Evolutionary conservation across 2,329 filamentous ascomycete species (phyloP).

Genomic region (Verticillium albo-atrum): DNA sequence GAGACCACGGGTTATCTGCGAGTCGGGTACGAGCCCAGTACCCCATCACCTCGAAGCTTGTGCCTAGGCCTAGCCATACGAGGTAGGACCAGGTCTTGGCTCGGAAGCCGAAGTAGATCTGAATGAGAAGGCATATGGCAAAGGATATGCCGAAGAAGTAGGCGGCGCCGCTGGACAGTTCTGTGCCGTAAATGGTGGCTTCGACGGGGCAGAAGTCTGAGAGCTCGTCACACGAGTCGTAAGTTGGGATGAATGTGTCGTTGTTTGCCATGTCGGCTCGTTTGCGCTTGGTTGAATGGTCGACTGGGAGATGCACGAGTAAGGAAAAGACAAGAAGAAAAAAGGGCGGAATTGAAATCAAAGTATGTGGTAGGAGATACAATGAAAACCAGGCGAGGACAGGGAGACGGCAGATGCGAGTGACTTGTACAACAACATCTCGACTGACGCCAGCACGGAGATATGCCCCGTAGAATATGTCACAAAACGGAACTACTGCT

Average conservation of each 20-base stretch:
- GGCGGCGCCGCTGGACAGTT: not conserved
- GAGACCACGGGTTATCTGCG: conserved; percentile 31
- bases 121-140: conserved; percentile 38
- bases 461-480: no score
- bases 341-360: no score
- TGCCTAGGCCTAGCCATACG: conserved; percentile 1
- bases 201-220: not conserved
- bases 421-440: no score
- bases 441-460: no score
- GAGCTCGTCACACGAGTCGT: not conserved
- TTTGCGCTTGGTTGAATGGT: no score
- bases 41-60: not conserved
- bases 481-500: no score
- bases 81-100: conserved; percentile 1
- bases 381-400: no score
- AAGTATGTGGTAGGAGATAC: no score
- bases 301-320: no score
- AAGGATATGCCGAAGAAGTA: not conserved
- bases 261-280: not conserved
- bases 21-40: not conserved
- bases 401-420: no score
- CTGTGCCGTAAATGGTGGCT: not conserved
- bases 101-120: not conserved
- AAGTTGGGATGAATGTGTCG: not conserved
- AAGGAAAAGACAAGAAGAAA: no score